Base-by-base conservation (phyloP, 2,329 filamentous ascomycete genomes). In the Simplicillium sp. region DNA sequence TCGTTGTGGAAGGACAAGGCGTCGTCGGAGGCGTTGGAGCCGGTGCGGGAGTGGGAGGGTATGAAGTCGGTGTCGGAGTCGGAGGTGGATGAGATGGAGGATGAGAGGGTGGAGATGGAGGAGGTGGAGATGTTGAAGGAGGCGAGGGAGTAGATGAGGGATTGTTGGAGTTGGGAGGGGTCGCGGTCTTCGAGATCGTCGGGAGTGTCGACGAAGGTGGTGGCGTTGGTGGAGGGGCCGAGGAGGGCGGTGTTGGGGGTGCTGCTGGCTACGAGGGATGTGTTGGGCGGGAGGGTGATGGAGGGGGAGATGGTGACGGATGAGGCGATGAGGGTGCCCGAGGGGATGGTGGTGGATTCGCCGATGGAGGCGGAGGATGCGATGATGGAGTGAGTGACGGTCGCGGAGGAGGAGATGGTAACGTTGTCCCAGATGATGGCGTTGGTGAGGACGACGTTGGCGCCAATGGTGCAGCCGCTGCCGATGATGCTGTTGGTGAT, bases 401-500 rank as follows among this genome's bases (percentile, higher is more conserved):
- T 73, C 13, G 82, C 72, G 15, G 80, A 81, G 54, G 96, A 87
- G 1, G 80, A 84, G 49, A 98, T 77, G 5, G 74, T 75, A 0
- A 79, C 80, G 51, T 88, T 77, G 51, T 96, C 87, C 89, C 90
- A 97, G 47, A 98, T 77, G 52, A 87, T 90, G 16, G 86, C 83
- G 50, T 87, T 75, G 37, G 84, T 74, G 45, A 98, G 78, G 31
- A 70, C 75, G 20, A 92, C 89, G 48, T 92, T 86, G 50, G 77
- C 82, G 7, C 92, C 92, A 50, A 98, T 92, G 48, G 79, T 80
- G 62, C 90, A 97, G 49, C 84, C 75, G 46, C 84, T 77, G 28
- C 92, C 92, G 44, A 98, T 80, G 36, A 92, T 77, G 53, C 84
- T 89, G 60, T 84, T 84, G 8, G 70, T 70, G 28, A 98, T 74